Evolutionary conservation across 805 yeast genomes (phyloP), one percentile per base, ranked within the genome.

Genomic region (Priceomyces castillae): DNA sequence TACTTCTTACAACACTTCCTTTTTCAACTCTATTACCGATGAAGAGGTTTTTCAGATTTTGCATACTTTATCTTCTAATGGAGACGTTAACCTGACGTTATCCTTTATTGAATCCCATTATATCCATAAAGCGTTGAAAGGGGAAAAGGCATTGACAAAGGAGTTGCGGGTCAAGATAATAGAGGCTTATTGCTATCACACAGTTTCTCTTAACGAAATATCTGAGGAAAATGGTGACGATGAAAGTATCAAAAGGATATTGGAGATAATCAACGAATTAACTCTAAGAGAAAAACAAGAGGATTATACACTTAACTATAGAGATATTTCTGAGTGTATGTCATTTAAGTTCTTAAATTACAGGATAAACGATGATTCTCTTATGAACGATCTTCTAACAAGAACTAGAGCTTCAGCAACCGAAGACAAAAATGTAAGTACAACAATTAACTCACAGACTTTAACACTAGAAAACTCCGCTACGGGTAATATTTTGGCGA

Each of bases 51-150:
- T 48, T 25, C 58, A 53, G 39, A 58, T 67, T 4, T 52, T 71
- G 20, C 66, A 62, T 26, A 51, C 60, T 0, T 54, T 71, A 9
- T 51, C 71, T 2, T 45, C 54, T 3, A 54, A 62, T 40, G 76
- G 76, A 4, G 76, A 71, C 47, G 65, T 68, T 4, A 39, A 56
- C 12, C 63, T 59, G 59, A 59, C 71, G 1, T 43, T 67, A 7
- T 43, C 55, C 4, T 50, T 70, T 11, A 61, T 71, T 10, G 73
- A 71, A 43, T 50, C 67, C 37, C 71, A 67, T 42, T 67, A 52
- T 46, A 44, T 70, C 5, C 70, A 65, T 45, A 60, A 61, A 26
- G 34, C 53, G 2, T 41, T 64, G 35, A 52, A 46, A 17, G 74
- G 75, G 2, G 65, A 66, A 41, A 53, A 40, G 28, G 66, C 65